Evolutionary conservation across 1,139 yeast species (phyloP).

Genomic region (Casaregolazyma suthepensis): DNA sequence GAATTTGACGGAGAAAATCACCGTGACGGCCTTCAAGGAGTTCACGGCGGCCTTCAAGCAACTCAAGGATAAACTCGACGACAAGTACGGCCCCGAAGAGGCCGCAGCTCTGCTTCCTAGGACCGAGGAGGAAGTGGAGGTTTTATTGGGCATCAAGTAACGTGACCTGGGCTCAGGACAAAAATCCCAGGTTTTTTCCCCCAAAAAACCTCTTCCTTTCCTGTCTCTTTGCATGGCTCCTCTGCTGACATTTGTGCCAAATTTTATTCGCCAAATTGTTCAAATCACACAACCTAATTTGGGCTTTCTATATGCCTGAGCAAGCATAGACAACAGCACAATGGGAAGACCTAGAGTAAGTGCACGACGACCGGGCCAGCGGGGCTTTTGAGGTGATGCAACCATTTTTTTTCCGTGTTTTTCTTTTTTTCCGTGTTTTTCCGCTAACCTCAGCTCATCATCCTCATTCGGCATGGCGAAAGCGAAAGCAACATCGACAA

Average conservation of each 20-base stretch:
- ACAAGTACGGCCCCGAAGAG: constrained; percentile 22
- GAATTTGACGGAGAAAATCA: constrained; percentile 29
- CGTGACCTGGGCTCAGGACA: neutral
- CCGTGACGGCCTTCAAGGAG: constrained; percentile 28
- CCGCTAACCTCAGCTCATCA: constrained; percentile 45
- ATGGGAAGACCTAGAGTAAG: constrained; percentile 61
- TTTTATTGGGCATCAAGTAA: constrained; percentile 18
- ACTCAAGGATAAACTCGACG: constrained; percentile 17
- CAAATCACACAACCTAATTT: neutral
- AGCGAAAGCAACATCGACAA: constrained; percentile 85
- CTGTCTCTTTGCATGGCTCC: neutral
- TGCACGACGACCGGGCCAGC: constrained; percentile 12
- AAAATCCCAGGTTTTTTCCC: neutral
- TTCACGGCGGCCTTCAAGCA: constrained; percentile 29
- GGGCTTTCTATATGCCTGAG: neutral
- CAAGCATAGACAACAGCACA: neutral
- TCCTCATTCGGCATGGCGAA: constrained; percentile 85
- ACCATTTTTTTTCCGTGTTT: too few relatives aligned
- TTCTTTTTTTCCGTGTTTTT: neutral
- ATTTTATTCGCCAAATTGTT: neutral
- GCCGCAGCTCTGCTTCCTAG: constrained; percentile 25
- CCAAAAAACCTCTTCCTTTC: neutral
- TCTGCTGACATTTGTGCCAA: neutral
- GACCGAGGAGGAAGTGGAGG: constrained; percentile 29
- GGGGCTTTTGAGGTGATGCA: neutral